A percentile compares a stretch with the other conserved stretches of the same genome.
Evolutionary conservation across 1,284 basidiomycete species (phyloP).

Genomic region (Chalciporus sp.): DNA sequence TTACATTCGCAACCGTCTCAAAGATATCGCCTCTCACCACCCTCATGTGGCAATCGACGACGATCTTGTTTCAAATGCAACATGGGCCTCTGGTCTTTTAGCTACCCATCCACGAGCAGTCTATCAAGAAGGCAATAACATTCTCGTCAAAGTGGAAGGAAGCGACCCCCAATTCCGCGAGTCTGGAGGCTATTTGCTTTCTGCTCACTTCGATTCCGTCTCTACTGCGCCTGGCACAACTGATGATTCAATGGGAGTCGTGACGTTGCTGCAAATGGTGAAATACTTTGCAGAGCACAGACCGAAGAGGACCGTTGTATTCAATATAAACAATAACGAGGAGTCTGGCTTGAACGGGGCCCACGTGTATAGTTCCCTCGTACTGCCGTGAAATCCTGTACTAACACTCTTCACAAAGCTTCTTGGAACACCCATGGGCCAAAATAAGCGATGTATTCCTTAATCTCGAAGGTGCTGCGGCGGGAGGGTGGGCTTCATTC

Average conservation of each 20-base stretch:
- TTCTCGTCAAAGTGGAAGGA: slow-evolving; percentile 71
- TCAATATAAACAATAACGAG: slow-evolving; percentile 84
- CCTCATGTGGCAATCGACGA: slow-evolving; percentile 52
- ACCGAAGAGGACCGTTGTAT: slow-evolving; percentile 63
- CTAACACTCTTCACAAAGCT: slow-evolving; percentile 40
- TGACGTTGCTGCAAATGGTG: slow-evolving; percentile 66
- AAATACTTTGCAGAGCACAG: slow-evolving; percentile 57
- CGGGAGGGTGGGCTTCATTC: slow-evolving; percentile 61
- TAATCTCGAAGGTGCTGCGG: slow-evolving; percentile 80
- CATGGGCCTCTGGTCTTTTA: slow-evolving; percentile 39
- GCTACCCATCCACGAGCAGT: slow-evolving; percentile 23
- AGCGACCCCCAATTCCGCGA: slow-evolving; percentile 39
- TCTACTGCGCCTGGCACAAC: slow-evolving; percentile 75
- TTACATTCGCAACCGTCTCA: slow-evolving; percentile 59
- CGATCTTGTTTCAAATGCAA: slow-evolving; percentile 61
- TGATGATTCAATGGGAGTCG: slow-evolving; percentile 76
- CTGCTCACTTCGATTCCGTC: slow-evolving; percentile 80
- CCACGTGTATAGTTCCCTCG: slow-evolving; percentile 48
- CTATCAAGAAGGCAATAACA: slow-evolving; percentile 75
- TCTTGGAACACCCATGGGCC: slow-evolving; percentile 74
- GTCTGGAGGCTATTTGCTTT: slow-evolving; percentile 64
- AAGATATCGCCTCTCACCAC: slow-evolving; percentile 44
- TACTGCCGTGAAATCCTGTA: not conserved
- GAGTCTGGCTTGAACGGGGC: slow-evolving; percentile 76
- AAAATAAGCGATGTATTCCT: slow-evolving; percentile 65